Evolutionary conservation across 257 asterid genomes (phyloP), one percentile per base, ranked within the genome.

Genomic region (Oldenlandia corymbosa): DNA sequence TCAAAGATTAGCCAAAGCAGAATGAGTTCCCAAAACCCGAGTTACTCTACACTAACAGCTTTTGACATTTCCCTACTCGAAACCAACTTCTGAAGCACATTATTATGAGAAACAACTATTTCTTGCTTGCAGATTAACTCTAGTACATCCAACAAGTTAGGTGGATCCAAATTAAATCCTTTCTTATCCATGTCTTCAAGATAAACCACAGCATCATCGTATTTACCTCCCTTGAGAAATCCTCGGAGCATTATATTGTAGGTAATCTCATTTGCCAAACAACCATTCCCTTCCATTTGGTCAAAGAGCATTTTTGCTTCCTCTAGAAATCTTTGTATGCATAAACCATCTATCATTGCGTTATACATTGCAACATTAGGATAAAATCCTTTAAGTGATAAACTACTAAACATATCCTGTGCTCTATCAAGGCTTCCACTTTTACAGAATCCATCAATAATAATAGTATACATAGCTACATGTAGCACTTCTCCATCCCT

Each of bases 341-440:
- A 66, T 5, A 68, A 54, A 10, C 31, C 59, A 36, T 5, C 3
- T 0, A 70, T 66, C 2, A 14, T 42, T 0, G 43, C 34, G 34
- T 4, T 78, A 70, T 69, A 78, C 10, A 70, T 67, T 18, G 34
- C 21, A 32, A 52, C 67, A 58, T 74, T 52, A 46, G 60, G 70
- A n/a, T 68, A 56, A 17, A 50, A 10, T 14, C 73, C 70, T 31
- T 54, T 55, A 0, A 16, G 57, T 60, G 49, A 36, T 12, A 70
- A 41, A 7, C 9, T 1, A 43, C 54, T 21, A 8, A 65, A 70
- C 27, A 66, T 12, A 8, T 16, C 26, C 18, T 2, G 10, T 18
- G 67, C 79, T 31, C 2, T 3, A 21, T 31, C 54, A 7, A 60
- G 48, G n/a, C 62, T 60, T 13, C 63, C 59, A 39, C 28, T 31